Evolutionary conservation across 2,329 filamentous ascomycete genomes (phyloP), one percentile per base, ranked within the genome.

Genomic region (Hirsutella thompsonii): DNA sequence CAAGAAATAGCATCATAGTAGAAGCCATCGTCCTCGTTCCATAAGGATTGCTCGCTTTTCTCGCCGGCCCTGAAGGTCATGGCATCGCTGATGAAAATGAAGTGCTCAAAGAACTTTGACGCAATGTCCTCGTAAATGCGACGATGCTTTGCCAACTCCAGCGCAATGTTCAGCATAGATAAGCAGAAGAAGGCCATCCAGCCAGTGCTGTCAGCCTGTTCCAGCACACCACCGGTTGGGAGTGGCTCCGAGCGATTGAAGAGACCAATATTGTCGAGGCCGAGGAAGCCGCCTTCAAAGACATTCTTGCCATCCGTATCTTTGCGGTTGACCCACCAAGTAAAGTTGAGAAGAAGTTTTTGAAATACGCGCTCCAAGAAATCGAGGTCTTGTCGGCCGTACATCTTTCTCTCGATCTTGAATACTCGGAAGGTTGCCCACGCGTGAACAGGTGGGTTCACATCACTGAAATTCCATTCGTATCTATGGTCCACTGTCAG

Each of bases 121-220:
- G 90, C 89, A 67, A 96, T 83, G 55, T 96, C 90, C 67, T 96
- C 90, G 60, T 96, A 96, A 43, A 82, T 94, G 33, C 89, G 81
- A 36, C 92, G 81, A 59, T 95, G 87, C 66, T 96, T 96, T 44
- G 90, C 89, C 50, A 96, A 72, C 64, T 96, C 92, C 11, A 96
- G 74, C 13, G 89, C 81, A 55, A 96, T 96, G 64, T 96, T 96
- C 55, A 96, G 72, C 90, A 96, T 96, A 65, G 80, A 88, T 47
- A 96, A 66, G 55, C 83, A 94, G 68, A 94, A 96, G 61, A 96
- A 96, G 9, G 86, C 90, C 90, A 96, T 96, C 90, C 90, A 96
- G 26, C 90, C 90, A 9, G 90, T 96, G 58, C 88, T 94, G 69
- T 96, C 90, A 16, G 92, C 92, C 65, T 96, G 90, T 62, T 96